Percentiles rank a stretch among this genome's conserved stretches.
Conservation (phyloP, 306 rosid species). For the Medicago lupulina region DNA sequence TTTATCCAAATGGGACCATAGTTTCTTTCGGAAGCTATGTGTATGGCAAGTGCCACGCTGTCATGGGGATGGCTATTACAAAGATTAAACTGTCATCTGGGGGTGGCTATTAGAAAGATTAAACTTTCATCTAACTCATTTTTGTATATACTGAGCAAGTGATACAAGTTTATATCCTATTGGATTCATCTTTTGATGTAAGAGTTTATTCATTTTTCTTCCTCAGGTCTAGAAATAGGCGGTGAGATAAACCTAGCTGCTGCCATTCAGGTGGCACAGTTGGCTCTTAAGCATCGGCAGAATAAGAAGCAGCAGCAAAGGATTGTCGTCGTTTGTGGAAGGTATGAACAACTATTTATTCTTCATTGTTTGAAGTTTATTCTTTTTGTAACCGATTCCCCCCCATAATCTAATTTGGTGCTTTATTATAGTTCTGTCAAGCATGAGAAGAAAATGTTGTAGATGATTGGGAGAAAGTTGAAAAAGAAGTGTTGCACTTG, state of each 20-base stretch:
- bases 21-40: slow-evolving; percentile 5
- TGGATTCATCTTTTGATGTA: slow-evolving; percentile 21
- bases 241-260: slow-evolving; percentile 94
- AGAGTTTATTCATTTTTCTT: slow-evolving; percentile 23
- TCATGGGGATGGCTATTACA: neutral
- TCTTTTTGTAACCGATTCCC: slow-evolving; percentile 22
- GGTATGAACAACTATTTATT: slow-evolving; percentile 50
- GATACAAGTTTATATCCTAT: slow-evolving; percentile 16
- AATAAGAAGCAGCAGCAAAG: slow-evolving; percentile 98
- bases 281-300: slow-evolving; percentile 97
- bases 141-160: slow-evolving; percentile 10
- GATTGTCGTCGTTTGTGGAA: slow-evolving; percentile 87
- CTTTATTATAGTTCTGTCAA: slow-evolving; percentile 64
- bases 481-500: slow-evolving; percentile 93
- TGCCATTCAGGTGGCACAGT: slow-evolving; percentile 94
- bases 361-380: neutral
- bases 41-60: slow-evolving; percentile 1
- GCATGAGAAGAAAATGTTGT: slow-evolving; percentile 81
- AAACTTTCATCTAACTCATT: slow-evolving; percentile 16
- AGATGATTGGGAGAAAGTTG: slow-evolving; percentile 81
- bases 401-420: slow-evolving; percentile 20
- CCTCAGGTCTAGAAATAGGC: slow-evolving; percentile 84
- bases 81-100: too few relatives aligned
- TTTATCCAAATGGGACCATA: neutral
- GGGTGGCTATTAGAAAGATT: too few relatives aligned